Base-by-base conservation (phyloP, 2,329 filamentous ascomycete species). In the Xylariaceae sp. region DNA sequence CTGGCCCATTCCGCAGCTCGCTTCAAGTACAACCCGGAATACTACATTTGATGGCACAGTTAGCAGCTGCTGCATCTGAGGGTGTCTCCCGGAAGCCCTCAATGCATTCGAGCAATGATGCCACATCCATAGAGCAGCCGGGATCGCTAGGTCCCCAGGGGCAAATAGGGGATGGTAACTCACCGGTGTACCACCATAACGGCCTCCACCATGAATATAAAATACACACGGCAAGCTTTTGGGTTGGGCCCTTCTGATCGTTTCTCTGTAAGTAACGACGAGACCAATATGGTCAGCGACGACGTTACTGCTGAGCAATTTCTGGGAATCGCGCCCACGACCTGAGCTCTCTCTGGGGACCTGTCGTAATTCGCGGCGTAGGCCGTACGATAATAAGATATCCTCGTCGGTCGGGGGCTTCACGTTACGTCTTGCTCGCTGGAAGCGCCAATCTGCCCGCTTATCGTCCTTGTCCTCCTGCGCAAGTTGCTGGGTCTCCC, bases 211-310 rank as follows among this genome's bases (percentile, higher is more conserved):
- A 18, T 50, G 47, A 21, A 50, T 42, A 21, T 36, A 50, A 28
- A 50, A 46, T 39, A 50, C 42, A 28, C 47, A 50, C 15, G 47
- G 47, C 8, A 43, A 36, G 15, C 23, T 32, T 27, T 41, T 31
- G 11, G 28, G 15, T 27, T 38, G 27, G 13, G 39, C 39, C 21
- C 31, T 34, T 16, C 19, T 21, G 9, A 26, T 15, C 18, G 35
- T 33, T 17, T 37, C 19, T 5, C 19, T 35, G 31, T 41, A 34
- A 14, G 32, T 30, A 16, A 47, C 34, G 29, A 47, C 39, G 14
- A 47, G 12, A n/a, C 30, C 30, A 9, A 48, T 29, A 31, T 38
- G 2, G 30, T 46, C 38, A 3, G 33, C 5, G 17, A 39, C 40
- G 26, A 43, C 38, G n/a, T 42, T 45, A 17, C 38, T 15, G 12